Conservation (phyloP, 306 rosid species). For the Chamaecrista fasciculata region DNA sequence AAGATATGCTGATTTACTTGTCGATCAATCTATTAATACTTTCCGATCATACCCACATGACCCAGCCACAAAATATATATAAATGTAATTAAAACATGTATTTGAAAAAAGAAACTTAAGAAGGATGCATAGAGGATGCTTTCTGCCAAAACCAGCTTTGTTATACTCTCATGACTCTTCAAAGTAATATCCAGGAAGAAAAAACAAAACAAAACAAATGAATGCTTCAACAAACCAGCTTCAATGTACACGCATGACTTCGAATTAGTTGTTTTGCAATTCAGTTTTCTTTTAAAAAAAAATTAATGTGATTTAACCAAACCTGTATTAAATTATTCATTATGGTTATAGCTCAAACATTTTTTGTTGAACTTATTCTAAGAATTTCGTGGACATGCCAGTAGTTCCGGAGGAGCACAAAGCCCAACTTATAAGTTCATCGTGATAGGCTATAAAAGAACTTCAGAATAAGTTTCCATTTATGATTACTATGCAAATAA, state of each 20-base stretch:
- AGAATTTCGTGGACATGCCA: not conserved
- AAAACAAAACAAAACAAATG: not conserved
- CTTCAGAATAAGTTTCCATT: not conserved
- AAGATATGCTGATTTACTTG: not conserved
- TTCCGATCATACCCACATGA: not conserved
- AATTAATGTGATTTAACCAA: not conserved
- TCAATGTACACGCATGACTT: not conserved
- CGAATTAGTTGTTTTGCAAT: conserved; percentile 7
- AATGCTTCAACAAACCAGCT: not conserved
- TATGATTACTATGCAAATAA: not conserved
- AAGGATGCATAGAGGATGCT: not conserved
- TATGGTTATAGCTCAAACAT: not conserved
- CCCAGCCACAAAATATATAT: not conserved
- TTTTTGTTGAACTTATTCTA: conserved; percentile 20
- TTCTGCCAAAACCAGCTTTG: not conserved
- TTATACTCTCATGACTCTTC: not conserved
- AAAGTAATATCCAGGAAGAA: conserved; percentile 7
- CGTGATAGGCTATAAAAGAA: not conserved
- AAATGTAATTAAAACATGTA: too few relatives aligned
- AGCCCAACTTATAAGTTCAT: not conserved
- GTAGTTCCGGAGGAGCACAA: not conserved
- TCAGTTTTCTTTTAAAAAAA: conserved; percentile 6
- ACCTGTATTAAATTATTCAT: not conserved
- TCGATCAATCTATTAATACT: not conserved
- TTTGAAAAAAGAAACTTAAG: too few relatives aligned